Conservation (phyloP, 2,329 filamentous ascomycete species). For the Arthrobotrys pseudoclavata region DNA sequence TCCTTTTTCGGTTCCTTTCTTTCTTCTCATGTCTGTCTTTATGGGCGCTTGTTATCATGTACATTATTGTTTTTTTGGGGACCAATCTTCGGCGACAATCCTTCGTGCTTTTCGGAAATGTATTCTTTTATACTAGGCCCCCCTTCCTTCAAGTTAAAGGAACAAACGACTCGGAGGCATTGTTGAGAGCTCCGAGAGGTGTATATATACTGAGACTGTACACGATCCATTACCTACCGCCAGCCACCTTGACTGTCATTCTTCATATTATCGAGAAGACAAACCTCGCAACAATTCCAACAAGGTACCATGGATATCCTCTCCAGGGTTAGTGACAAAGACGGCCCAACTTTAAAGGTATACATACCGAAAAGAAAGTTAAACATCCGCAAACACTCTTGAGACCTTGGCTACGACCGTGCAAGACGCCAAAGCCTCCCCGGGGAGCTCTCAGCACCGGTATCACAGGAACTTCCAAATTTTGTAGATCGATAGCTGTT, state of each 20-base stretch:
- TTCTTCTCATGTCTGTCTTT: conserved; percentile 7
- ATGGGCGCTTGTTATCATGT: conserved; percentile 15
- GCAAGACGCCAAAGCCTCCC: no score
- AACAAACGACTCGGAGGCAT: not conserved
- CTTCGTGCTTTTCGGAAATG: not conserved
- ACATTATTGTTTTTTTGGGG: conserved; percentile 23
- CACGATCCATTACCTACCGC: not conserved
- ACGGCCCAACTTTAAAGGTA: no score
- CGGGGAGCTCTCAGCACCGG: no score
- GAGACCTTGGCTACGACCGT: no score
- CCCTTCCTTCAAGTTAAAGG: not conserved
- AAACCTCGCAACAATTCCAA: not conserved
- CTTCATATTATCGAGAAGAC: not conserved
- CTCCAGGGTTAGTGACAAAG: no score
- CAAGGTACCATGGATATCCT: not conserved
- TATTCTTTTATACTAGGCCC: not conserved
- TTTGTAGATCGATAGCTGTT: no score
- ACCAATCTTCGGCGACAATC: conserved; percentile 7
- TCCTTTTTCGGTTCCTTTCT: conserved; percentile 1
- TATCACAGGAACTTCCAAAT: no score
- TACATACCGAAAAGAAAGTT: no score
- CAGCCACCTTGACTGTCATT: not conserved
- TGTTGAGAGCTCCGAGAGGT: not conserved
- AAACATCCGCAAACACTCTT: no score
- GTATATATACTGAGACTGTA: conserved; percentile 10